Base-by-base conservation (phyloP, 1,139 yeast species). In the Geotrichum citri-aurantii region DNA sequence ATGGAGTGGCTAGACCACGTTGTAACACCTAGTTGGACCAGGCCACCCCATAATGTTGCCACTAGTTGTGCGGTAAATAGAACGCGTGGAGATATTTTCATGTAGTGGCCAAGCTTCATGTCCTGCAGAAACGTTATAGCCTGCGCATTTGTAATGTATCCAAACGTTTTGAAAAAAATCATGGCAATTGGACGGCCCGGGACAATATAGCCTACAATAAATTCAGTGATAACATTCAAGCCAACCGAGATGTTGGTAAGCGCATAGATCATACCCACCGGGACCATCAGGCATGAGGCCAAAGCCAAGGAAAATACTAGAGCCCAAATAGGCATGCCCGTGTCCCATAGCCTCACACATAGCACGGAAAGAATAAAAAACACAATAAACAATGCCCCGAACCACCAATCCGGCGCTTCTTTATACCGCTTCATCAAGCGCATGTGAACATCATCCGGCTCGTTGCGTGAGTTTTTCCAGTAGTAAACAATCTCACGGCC, bases 381-480 rank as follows among this genome's bases (percentile, higher is more conserved):
- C 10, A 78, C 64, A 1, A 77, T 63, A 63, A 84, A 80, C 5
- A 82, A 76, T 44, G 78, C 66, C 0, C 67, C 67, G 66, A 76
- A 86, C 86, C 88, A 82, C 88, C 88, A 84, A 62, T 79, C 83
- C 40, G 91, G 91, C 33, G 80, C 83, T 64, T 81, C 83, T 56
- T 75, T 78, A 71, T 85, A 86, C 49, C 73, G 71, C 61, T 73
- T 75, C 87, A 85, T 85, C 61, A 84, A 77, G 65, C 85, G 78
- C 75, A 78, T 79, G 69, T 84, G 90, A 27, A 85, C 82, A 71
- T 85, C 89, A 48, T 80, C 81, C 66, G 75, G 74, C 48, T 71
- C 70, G n/a, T 74, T 76, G 58, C 76, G 77, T 52, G 76, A 75
- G 65, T 74, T 71, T 63, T 72, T 75, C 66, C 83, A 64, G 69